Conservation (phyloP, 345 rosid species). For the Dimocarpus longan region DNA sequence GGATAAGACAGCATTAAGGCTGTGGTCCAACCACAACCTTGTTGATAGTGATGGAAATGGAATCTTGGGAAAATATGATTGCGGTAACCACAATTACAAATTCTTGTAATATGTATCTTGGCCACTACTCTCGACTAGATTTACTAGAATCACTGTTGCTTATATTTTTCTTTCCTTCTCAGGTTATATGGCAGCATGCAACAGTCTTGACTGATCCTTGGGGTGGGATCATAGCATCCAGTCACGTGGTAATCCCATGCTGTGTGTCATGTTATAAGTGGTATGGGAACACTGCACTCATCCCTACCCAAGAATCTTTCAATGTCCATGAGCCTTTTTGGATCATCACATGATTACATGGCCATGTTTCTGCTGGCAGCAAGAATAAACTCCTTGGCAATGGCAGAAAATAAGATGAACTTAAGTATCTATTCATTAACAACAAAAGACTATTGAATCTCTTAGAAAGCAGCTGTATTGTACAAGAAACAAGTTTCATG, state of each 20-base stretch:
- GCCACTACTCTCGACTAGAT: neutral
- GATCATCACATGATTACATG: neutral
- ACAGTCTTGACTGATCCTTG: too few species aligned
- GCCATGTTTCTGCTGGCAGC: neutral
- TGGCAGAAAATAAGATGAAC: neutral
- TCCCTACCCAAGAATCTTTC: too few species aligned
- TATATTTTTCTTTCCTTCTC: neutral
- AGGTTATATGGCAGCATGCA: neutral
- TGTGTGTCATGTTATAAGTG: too few species aligned
- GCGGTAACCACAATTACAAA: neutral
- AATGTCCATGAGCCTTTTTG: neutral
- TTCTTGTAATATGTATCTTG: neutral
- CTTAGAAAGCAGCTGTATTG: neutral
- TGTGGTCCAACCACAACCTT: conserved; percentile 6
- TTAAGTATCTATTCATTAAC: neutral
- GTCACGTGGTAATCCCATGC: too few species aligned
- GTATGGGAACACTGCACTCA: too few species aligned
- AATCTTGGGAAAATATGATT: neutral
- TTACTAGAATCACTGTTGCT: neutral
- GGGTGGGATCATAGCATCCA: too few species aligned
- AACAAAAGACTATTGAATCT: neutral
- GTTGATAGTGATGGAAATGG: neutral
- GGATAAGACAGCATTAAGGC: neutral
- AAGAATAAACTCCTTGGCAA: neutral
- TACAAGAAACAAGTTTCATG: neutral